Evolutionary conservation across 2,329 filamentous ascomycete genomes (phyloP).

Genomic region (Cercospora sp.): DNA sequence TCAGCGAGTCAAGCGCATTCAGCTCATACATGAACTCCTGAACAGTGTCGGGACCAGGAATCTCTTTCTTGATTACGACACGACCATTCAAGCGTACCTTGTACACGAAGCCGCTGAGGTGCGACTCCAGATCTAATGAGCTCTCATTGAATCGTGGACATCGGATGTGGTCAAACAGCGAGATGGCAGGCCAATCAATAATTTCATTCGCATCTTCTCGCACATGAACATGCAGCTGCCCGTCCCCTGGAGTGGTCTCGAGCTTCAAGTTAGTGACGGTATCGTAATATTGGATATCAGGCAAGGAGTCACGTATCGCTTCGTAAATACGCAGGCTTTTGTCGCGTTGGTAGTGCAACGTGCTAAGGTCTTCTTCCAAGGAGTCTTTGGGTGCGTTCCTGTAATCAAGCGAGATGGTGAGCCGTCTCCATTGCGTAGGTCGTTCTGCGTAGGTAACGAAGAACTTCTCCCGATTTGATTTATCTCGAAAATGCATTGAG

Average conservation of each 20-base stretch:
- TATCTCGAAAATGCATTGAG: slow-evolving; percentile 96
- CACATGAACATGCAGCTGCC: slow-evolving; percentile 89
- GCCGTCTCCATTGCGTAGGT: slow-evolving; percentile 75
- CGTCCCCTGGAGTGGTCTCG: slow-evolving; percentile 79
- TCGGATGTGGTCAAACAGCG: slow-evolving; percentile 70
- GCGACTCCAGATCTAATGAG: slow-evolving; percentile 80
- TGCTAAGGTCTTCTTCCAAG: slow-evolving; percentile 77
- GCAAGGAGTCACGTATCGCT: slow-evolving; percentile 84
- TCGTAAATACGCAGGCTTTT: slow-evolving; percentile 94
- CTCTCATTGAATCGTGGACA: slow-evolving; percentile 64
- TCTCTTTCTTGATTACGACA: slow-evolving; percentile 93
- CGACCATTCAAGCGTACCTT: slow-evolving; percentile 72
- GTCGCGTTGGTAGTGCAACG: slow-evolving; percentile 80
- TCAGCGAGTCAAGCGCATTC: slow-evolving; percentile 82
- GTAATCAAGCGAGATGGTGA: slow-evolving; percentile 94
- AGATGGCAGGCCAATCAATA: slow-evolving; percentile 76
- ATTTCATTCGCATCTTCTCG: slow-evolving; percentile 97
- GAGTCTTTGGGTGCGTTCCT: slow-evolving; percentile 76
- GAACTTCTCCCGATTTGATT: slow-evolving; percentile 92
- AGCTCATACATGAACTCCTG: slow-evolving; percentile 98
- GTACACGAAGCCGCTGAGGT: slow-evolving; percentile 97
- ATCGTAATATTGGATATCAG: slow-evolving; percentile 93
- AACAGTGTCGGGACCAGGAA: slow-evolving; percentile 89
- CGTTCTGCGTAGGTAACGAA: slow-evolving; percentile 91
- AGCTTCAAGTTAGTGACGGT: slow-evolving; percentile 95